These are phyloP conservation scores for Onygena corvina DNA, from an alignment of 2,329 filamentous ascomycete species.

Conservation along the genomic window DNA sequence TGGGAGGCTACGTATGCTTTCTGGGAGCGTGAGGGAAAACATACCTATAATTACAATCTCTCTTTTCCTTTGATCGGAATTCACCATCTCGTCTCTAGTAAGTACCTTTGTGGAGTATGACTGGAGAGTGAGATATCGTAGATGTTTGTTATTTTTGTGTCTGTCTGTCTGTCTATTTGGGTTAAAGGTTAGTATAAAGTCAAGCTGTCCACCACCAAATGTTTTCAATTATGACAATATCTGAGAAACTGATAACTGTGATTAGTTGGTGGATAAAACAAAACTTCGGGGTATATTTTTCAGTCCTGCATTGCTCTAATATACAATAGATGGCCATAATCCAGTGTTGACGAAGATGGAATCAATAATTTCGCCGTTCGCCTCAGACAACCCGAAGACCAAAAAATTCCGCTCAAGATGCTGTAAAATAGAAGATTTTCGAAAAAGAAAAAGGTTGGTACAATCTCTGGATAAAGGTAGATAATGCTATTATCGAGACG, in stretches of 20 bases:
- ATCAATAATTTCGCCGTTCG: not conserved
- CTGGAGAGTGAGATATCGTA: too few species aligned
- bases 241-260: not conserved
- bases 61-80: constrained; percentile 17
- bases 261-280: not conserved
- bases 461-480: not conserved
- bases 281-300: constrained; percentile 1
- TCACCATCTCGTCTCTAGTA: not conserved
- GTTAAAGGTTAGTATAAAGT: too few species aligned
- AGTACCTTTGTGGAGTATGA: too few species aligned
- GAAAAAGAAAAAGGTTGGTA: not conserved
- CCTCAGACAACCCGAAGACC: not conserved
- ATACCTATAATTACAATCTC: constrained; percentile 34
- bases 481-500: constrained; percentile 30
- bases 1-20: not conserved
- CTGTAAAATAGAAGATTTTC: not conserved
- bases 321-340: not conserved
- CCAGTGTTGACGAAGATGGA: not conserved
- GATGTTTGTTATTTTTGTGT: too few species aligned
- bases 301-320: constrained; percentile 1
- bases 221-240: too few species aligned
- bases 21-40: constrained; percentile 7
- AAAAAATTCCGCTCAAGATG: constrained; percentile 1
- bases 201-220: too few species aligned
- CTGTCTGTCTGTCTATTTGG: too few species aligned